phyloP scores from a whole-genome alignment of 139 green algal species.

The Pleodorina starrii region DNA sequence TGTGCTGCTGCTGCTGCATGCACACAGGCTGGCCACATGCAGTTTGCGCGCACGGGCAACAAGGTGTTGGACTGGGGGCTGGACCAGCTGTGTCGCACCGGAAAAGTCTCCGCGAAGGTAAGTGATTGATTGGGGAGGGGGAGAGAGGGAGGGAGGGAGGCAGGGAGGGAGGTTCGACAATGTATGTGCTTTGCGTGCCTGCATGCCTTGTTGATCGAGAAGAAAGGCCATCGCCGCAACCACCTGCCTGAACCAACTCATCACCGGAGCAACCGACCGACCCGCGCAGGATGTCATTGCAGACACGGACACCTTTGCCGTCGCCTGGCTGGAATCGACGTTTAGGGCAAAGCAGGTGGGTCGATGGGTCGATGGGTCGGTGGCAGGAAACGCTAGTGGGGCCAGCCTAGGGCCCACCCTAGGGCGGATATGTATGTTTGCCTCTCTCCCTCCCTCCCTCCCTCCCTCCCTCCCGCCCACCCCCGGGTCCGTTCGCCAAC shows the following conservation, averaged over 20 bases:
- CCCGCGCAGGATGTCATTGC: background rate
- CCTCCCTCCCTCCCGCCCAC: background rate
- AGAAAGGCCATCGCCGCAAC: too few relatives aligned
- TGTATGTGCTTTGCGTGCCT: background rate
- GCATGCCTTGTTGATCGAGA: too few relatives aligned
- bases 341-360: background rate
- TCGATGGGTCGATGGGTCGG: background rate
- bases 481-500: background rate
- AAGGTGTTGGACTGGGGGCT: background rate
- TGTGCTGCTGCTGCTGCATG: background rate
- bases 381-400: background rate
- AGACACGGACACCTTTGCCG: background rate
- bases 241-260: too few relatives aligned
- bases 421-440: background rate
- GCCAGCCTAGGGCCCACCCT: background rate
- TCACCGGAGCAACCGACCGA: background rate
- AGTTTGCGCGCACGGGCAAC: conserved; percentile 12
- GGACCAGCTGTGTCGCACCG: background rate
- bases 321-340: conserved; percentile 8
- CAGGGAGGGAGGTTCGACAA: background rate
- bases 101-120: background rate
- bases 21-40: conserved; percentile 35
- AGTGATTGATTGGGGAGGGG: background rate
- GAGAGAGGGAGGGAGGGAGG: too few relatives aligned
- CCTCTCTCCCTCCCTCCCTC: background rate